These are phyloP conservation scores for Eucalyptus regnans DNA, from an alignment of 345 rosid genomes.

Conservation along the genomic window DNA sequence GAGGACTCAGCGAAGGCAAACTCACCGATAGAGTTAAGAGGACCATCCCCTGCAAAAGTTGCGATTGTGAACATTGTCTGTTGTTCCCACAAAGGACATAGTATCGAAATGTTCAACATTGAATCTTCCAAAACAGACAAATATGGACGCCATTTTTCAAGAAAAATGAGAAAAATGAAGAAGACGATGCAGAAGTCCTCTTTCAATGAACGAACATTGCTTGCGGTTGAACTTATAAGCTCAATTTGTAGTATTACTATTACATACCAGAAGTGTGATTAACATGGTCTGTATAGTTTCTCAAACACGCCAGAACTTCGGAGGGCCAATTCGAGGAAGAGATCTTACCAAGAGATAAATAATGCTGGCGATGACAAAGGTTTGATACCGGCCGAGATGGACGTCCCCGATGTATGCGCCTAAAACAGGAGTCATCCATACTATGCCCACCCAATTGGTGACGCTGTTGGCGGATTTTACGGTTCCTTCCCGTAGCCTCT, in stretches of 20 bases:
- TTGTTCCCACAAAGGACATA: neutral
- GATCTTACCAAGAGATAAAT: slow-evolving; percentile 25
- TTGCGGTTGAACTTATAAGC: neutral
- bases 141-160: neutral
- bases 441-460: neutral
- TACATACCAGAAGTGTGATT: neutral
- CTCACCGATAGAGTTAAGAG: slow-evolving; percentile 11
- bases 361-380: slow-evolving; percentile 29
- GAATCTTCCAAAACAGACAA: neutral
- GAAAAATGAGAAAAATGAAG: neutral
- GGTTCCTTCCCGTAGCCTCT: neutral
- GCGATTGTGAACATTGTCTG: neutral
- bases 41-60: neutral
- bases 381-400: slow-evolving; percentile 46
- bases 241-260: neutral
- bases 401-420: slow-evolving; percentile 61
- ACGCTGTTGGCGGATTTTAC: neutral
- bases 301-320: neutral
- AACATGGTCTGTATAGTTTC: neutral
- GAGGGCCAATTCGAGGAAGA: neutral
- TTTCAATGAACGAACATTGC: neutral
- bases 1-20: slow-evolving; percentile 28
- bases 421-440: neutral
- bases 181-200: neutral
- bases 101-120: neutral